A percentile compares a stretch with the other conserved stretches of the same genome.
phyloP scores from a whole-genome alignment of 1,284 basidiomycete genomes.

The Xerocomus minutiporus region DNA sequence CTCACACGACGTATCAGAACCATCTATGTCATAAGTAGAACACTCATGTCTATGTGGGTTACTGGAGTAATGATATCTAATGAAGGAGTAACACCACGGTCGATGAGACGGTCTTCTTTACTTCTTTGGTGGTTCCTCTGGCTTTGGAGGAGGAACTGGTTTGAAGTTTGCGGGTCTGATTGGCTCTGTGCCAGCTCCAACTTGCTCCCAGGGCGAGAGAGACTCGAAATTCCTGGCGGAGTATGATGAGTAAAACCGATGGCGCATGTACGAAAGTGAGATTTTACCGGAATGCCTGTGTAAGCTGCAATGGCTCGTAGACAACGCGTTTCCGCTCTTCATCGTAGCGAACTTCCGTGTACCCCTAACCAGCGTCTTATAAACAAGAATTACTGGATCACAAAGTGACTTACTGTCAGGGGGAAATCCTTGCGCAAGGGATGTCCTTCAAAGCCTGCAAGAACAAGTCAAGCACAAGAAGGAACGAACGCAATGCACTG shows the following conservation, averaged over 20 bases:
- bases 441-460: slow-evolving; percentile 93
- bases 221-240: slow-evolving; percentile 84
- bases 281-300: slow-evolving; percentile 90
- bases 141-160: slow-evolving; percentile 62
- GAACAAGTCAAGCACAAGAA: slow-evolving; percentile 10
- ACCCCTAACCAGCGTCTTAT: slow-evolving; percentile 55
- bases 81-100: neutral
- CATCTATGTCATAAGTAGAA: slow-evolving; percentile 11
- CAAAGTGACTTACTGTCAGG: slow-evolving; percentile 63
- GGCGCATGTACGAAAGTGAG: neutral
- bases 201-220: slow-evolving; percentile 95
- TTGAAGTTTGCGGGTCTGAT: slow-evolving; percentile 69
- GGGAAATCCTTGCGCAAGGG: slow-evolving; percentile 98
- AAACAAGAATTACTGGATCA: neutral
- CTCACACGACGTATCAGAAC: slow-evolving; percentile 7
- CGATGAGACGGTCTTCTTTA: slow-evolving; percentile 31
- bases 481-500: slow-evolving; percentile 19
- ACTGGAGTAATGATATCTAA: slow-evolving; percentile 15
- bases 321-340: slow-evolving; percentile 99
- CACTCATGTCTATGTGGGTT: slow-evolving; percentile 8
- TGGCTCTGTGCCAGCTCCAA: slow-evolving; percentile 78
- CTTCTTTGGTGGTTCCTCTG: slow-evolving; percentile 61
- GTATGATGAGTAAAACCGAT: slow-evolving; percentile 4
- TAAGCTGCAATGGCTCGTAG: slow-evolving; percentile 95
- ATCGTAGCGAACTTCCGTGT: slow-evolving; percentile 96